Evolutionary conservation across 768 basidiomycete genomes (phyloP), one percentile per base, ranked within the genome.

Genomic region (Russula olivacea): DNA sequence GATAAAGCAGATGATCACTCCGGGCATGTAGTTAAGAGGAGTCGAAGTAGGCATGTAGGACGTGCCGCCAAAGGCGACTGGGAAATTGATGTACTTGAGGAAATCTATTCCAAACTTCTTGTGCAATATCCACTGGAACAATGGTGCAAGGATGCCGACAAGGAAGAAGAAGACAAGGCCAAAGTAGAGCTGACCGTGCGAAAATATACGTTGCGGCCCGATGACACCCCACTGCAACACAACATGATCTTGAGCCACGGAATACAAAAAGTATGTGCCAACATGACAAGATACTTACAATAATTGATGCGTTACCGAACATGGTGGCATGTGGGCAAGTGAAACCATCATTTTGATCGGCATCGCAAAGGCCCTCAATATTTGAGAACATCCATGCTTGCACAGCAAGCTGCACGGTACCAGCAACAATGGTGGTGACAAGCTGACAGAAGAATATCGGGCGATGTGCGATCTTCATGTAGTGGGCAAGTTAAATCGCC

Each of bases 331-430:
- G 71, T 0, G 88, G 88, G 71, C 89, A 91, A 58, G 82, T 86
- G 73, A 90, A 91, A 21, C 82, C 81, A 64, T 85, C 79, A 67
- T 73, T 76, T 72, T 88, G 83, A 59, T 75, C 61, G 6, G 77
- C 69, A 14, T 67, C 67, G 71, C 89, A 90, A 71, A 89, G 81
- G 36, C 79, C 79, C 19, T 77, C 72, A 68, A 90, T 83, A 74
- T 87, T 84, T 66, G 80, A 80, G 77, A 87, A 86, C 82, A 87
- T 82, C 87, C 88, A 93, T 0, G 79, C 73, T 68, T 91, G 90
- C 1, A 93, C 88, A 48, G 84, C 83, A 53, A 91, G 82, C 68
- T 89, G 87, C 0, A 83, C 80, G 15, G 87, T 89, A 63, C 87
- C 86, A 28, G 87, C 86, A 47, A 91, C 73, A 48, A 86, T 67